These are phyloP conservation scores for Sherardia arvensis DNA, from an alignment of 257 asterid species.

Conservation along the genomic window DNA sequence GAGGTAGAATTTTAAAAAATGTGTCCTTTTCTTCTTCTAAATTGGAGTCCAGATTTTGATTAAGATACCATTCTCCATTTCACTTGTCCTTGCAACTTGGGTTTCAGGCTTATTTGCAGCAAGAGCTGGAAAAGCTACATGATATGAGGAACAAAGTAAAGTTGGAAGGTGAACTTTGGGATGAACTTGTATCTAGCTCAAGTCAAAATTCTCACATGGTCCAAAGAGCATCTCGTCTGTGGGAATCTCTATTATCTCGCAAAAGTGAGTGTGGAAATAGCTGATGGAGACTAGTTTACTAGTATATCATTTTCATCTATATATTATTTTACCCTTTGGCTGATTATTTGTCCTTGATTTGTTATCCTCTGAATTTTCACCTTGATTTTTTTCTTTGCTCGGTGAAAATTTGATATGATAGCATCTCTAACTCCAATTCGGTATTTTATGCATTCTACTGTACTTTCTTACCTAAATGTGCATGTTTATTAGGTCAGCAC, in stretches of 20 bases:
- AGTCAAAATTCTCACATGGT: constrained; percentile 98
- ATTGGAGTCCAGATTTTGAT: neutral
- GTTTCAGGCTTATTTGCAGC: constrained; percentile 88
- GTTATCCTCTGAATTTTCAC: too few species aligned
- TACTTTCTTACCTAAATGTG: constrained; percentile 10
- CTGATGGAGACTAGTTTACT: constrained; percentile 6
- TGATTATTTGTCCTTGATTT: too few species aligned
- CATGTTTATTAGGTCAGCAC: constrained; percentile 59
- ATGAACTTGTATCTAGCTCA: constrained; percentile 97
- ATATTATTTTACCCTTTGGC: neutral
- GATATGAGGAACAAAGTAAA: constrained; percentile 91
- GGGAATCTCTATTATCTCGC: constrained; percentile 97
- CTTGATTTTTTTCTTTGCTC: constrained; percentile 3
- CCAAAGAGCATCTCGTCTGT: constrained; percentile 91
- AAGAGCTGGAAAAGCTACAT: constrained; percentile 93
- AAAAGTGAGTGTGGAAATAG: constrained; percentile 48
- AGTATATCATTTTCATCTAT: neutral
- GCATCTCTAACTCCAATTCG: neutral
- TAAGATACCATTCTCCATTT: neutral
- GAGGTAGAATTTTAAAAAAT: constrained; percentile 41
- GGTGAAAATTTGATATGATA: neutral
- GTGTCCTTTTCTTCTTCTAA: neutral
- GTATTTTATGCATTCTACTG: constrained; percentile 1
- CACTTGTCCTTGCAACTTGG: constrained; percentile 17
- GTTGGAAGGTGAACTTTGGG: constrained; percentile 96